Percentiles rank a stretch among this genome's conserved stretches.
Evolutionary conservation across 768 basidiomycete genomes (phyloP).

Genomic region (Melanogaster broomeanus): DNA sequence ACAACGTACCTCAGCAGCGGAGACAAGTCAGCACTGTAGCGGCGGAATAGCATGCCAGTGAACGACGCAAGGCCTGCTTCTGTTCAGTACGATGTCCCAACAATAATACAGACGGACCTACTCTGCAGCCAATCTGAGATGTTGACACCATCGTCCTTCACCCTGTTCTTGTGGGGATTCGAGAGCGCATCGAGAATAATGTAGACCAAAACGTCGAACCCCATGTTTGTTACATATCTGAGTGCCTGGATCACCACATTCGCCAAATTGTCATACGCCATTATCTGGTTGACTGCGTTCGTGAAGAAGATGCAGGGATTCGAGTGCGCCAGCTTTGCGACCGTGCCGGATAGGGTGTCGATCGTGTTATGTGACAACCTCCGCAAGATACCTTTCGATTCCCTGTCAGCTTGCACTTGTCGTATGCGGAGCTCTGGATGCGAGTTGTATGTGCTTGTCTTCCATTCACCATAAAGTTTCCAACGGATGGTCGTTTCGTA

Average conservation of each 20-base stretch:
- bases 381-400: slow-evolving; percentile 86
- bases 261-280: slow-evolving; percentile 94
- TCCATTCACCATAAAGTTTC: slow-evolving; percentile 96
- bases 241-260: slow-evolving; percentile 87
- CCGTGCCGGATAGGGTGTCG: slow-evolving; percentile 80
- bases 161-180: slow-evolving; percentile 75
- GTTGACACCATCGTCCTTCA: slow-evolving; percentile 92
- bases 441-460: slow-evolving; percentile 63
- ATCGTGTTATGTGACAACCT: slow-evolving; percentile 84
- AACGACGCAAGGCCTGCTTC: slow-evolving; percentile 84
- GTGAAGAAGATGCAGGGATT: slow-evolving; percentile 92
- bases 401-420: slow-evolving; percentile 79
- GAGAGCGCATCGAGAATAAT: slow-evolving; percentile 85
- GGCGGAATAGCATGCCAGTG: slow-evolving; percentile 87
- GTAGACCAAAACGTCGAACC: slow-evolving; percentile 91
- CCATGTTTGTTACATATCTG: slow-evolving; percentile 88
- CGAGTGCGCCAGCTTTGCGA: slow-evolving; percentile 92
- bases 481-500: slow-evolving; percentile 83
- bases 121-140: slow-evolving; percentile 91
- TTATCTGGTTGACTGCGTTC: slow-evolving; percentile 89
- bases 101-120: slow-evolving; percentile 42
- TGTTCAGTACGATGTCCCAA: slow-evolving; percentile 19
- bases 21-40: slow-evolving; percentile 81
- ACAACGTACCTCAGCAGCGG: slow-evolving; percentile 88
- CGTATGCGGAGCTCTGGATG: slow-evolving; percentile 82